Conservation (phyloP, 192 early-diverging fungal species). For the Coemansia sp. region DNA sequence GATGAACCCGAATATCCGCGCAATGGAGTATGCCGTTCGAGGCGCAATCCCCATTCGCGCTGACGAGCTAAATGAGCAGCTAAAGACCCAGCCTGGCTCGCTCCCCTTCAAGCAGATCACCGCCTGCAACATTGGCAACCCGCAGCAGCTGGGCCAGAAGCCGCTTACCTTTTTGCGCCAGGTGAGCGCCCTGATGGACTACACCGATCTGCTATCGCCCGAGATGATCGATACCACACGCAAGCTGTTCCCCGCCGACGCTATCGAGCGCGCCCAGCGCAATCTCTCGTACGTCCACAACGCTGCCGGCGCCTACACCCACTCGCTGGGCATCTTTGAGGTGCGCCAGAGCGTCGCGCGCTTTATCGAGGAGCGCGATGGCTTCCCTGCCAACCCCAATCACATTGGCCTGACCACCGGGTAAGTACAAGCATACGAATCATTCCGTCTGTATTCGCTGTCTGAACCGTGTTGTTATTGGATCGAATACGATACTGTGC, state of each 20-base stretch:
- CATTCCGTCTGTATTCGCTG: no score
- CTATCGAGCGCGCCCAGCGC: conserved; percentile 73
- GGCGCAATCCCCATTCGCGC: conserved; percentile 93
- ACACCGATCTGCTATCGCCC: conserved; percentile 71
- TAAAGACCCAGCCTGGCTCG: conserved; percentile 37
- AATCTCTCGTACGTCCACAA: conserved; percentile 67
- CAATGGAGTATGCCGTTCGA: conserved; percentile 92
- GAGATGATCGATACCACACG: conserved; percentile 57
- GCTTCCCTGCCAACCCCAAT: conserved; percentile 77
- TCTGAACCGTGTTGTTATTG: no score
- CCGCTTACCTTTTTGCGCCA: conserved; percentile 98
- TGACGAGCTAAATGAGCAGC: conserved; percentile 67
- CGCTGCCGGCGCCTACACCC: conserved; percentile 87
- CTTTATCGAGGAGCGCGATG: conserved; percentile 92
- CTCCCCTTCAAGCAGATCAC: conserved; percentile 70
- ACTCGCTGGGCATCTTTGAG: conserved; percentile 85
- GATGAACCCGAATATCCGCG: conserved; percentile 68
- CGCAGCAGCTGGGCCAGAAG: conserved; percentile 83
- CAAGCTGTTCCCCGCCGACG: conserved; percentile 80
- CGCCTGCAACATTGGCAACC: conserved; percentile 90
- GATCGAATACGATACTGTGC: no score
- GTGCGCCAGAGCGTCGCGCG: conserved; percentile 85
- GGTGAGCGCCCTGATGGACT: conserved; percentile 84
- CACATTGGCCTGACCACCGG: conserved; percentile 91
- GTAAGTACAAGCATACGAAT: no score